Conservation (phyloP, 768 basidiomycete species). For the Steccherinum ochraceum region DNA sequence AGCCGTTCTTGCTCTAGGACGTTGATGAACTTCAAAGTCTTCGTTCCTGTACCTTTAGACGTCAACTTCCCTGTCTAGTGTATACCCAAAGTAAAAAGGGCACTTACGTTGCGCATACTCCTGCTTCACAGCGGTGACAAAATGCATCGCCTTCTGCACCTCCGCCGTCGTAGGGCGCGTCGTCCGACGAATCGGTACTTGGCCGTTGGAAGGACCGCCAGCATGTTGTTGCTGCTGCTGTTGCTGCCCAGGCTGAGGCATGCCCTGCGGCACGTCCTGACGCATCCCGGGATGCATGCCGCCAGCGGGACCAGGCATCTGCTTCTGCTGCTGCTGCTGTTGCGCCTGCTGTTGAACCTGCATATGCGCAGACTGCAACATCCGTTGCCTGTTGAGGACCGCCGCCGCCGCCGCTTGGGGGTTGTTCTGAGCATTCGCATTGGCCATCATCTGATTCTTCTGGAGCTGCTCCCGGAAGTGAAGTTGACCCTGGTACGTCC, state of each 20-base stretch:
- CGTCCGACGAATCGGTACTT: neutral
- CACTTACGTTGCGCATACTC: slow-evolving; percentile 3
- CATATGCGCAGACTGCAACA: neutral
- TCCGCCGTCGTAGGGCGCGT: neutral
- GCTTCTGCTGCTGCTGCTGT: slow-evolving; percentile 4
- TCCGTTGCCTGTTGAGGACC: neutral
- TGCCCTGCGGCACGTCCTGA: neutral
- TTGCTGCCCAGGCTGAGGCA: neutral
- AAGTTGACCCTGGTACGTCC: slow-evolving; percentile 7
- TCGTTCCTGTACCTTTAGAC: slow-evolving; percentile 25
- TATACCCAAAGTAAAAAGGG: neutral
- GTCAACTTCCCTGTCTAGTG: neutral
- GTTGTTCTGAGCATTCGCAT: neutral
- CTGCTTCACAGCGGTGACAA: slow-evolving; percentile 1
- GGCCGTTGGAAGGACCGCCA: neutral
- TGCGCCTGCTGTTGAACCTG: slow-evolving; percentile 1
- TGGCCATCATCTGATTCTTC: neutral
- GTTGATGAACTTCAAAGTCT: slow-evolving; percentile 27
- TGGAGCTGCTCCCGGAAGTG: neutral
- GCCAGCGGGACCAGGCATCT: neutral
- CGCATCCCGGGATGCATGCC: neutral
- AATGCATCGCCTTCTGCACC: neutral
- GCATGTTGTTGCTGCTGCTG: neutral
- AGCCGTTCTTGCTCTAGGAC: slow-evolving; percentile 33
- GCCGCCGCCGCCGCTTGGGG: neutral